Percentiles rank a stretch among this genome's conserved stretches.
Evolutionary conservation across 345 rosid genomes (phyloP).

Genomic region (Erysimum cheiranthoides): DNA sequence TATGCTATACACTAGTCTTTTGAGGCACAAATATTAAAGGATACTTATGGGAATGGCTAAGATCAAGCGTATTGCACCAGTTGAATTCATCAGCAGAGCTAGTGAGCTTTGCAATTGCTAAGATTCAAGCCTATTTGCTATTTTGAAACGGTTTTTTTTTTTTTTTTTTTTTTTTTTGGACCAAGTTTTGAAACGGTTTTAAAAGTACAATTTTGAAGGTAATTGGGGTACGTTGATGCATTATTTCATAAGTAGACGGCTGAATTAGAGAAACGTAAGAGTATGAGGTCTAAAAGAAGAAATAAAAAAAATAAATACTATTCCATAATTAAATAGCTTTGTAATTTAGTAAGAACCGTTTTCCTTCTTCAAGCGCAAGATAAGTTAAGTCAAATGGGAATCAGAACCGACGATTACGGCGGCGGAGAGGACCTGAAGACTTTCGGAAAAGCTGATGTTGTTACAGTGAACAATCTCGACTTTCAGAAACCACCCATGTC

Average conservation of each 20-base stretch:
- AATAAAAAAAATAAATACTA: conserved; percentile 13
- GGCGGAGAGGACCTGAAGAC: neutral
- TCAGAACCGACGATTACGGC: neutral
- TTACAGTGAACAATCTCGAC: conserved; percentile 11
- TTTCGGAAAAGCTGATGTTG: neutral
- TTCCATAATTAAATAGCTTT: neutral
- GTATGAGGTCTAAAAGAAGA: conserved; percentile 10
- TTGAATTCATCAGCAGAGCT: neutral
- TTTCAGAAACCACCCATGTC: neutral
- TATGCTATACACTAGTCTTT: neutral
- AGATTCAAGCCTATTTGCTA: neutral
- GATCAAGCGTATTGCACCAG: neutral
- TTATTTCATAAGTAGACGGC: neutral
- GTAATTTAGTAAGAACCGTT: conserved; percentile 21
- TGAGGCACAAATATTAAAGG: neutral
- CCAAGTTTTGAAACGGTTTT: neutral
- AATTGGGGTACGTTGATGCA: neutral
- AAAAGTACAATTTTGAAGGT: neutral
- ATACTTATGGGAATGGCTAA: neutral
- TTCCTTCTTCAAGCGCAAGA: conserved; percentile 40
- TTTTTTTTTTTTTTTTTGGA: no score
- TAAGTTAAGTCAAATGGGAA: conserved; percentile 30
- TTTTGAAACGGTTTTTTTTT: neutral
- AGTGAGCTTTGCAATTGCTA: neutral
- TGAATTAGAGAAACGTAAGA: neutral